These are phyloP conservation scores for Candida sojae DNA, from an alignment of 1,139 yeast genomes.

Conservation along the genomic window DNA sequence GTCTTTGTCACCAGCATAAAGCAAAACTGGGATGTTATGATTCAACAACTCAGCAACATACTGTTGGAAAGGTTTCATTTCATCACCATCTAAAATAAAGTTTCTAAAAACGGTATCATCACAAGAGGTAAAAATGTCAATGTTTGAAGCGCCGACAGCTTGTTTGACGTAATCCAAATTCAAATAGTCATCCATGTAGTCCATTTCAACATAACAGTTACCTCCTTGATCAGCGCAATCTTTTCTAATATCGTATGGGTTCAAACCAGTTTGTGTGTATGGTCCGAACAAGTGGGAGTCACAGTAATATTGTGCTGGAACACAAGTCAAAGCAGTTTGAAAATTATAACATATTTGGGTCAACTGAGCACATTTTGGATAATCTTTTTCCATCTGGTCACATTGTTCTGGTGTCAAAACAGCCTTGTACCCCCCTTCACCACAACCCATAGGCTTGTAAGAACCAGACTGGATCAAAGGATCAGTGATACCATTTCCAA, in stretches of 20 bases:
- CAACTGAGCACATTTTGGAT: slow-evolving; percentile 80
- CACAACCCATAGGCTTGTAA: slow-evolving; percentile 85
- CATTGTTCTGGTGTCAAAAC: slow-evolving; percentile 66
- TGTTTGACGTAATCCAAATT: slow-evolving; percentile 49
- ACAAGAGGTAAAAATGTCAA: slow-evolving; percentile 80
- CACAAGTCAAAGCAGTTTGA: slow-evolving; percentile 82
- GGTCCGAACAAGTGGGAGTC: slow-evolving; percentile 29
- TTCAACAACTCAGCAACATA: slow-evolving; percentile 62
- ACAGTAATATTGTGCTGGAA: slow-evolving; percentile 78
- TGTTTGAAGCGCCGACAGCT: slow-evolving; percentile 84
- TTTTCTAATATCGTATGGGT: slow-evolving; percentile 90
- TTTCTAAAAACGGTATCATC: slow-evolving; percentile 80
- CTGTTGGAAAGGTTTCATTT: slow-evolving; percentile 83
- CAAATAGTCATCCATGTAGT: slow-evolving; percentile 36
- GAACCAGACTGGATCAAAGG: slow-evolving; percentile 66
- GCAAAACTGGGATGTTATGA: slow-evolving; percentile 63
- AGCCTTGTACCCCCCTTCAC: slow-evolving; percentile 73
- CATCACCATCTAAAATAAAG: slow-evolving; percentile 66
- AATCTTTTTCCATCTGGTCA: slow-evolving; percentile 47
- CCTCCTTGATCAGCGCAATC: slow-evolving; percentile 70
- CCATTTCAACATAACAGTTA: slow-evolving; percentile 58
- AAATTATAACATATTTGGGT: slow-evolving; percentile 78
- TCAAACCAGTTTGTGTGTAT: slow-evolving; percentile 56
- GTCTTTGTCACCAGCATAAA: slow-evolving; percentile 86
- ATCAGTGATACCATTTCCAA: slow-evolving; percentile 86